Base-by-base conservation (phyloP, 192 early-diverging fungal genomes). In the Backusella morwellensis region DNA sequence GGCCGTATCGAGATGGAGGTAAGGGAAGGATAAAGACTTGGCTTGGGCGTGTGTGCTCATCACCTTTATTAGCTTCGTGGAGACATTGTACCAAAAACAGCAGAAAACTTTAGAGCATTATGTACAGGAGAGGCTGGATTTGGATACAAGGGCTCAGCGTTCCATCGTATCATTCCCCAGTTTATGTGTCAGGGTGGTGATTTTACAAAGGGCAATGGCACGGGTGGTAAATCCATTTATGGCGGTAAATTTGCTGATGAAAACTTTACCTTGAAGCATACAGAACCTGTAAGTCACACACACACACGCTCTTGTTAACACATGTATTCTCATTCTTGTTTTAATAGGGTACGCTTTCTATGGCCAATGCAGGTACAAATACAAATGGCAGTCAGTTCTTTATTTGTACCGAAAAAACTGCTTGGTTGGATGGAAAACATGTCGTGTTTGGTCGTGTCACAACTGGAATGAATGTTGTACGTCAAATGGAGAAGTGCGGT, bases 321-420 rank as follows among this genome's bases (percentile, higher is more conserved):
- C 78, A 70, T 77, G 84, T 85, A 71, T 42, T 52, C 38, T n/a
- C 14, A 52, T 52, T 52, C 17, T 15, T 7, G 6, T 80, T 86
- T 32, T 32, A 32, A 69, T 86, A 89, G 81, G 95, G 93, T 54
- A 96, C 92, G 11, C 77, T 98, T 0, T 94, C 92, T 66, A 98
- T 98, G 97, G 97, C 97, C 1, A 98, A 98, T 80, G 88, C 93
- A 6, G 93, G 92, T 7, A 88, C 93, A 4, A 88, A 91, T 63
- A 96, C 97, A 23, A 98, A 98, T 75, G 95, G 91, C 29, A 92
- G 90, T 34, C 96, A 98, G 83, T 98, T 98, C 81, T 98, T 97
- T 82, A 97, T 98, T 66, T 94, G 92, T 56, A 91, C 91, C 19
- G 91, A 86, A 35, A 89, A 92, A 79, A 95, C 94, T 17, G 56